Base-by-base conservation (phyloP, 2,329 filamentous ascomycete genomes). In the Fusarium sulawesiense region DNA sequence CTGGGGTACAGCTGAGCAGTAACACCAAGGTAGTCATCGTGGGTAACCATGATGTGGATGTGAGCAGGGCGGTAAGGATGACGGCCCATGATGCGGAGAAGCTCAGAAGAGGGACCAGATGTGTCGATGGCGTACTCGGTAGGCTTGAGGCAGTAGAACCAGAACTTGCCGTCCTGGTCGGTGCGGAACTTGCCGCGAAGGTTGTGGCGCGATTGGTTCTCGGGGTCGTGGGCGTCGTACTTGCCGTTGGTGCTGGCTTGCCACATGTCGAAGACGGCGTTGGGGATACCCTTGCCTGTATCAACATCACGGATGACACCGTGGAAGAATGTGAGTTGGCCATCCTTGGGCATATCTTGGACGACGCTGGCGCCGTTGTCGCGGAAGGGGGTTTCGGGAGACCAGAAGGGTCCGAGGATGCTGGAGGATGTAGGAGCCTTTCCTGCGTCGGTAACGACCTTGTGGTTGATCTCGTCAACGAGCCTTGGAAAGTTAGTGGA, bases 371-470 rank as follows among this genome's bases (percentile, higher is more conserved):
- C 85, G 70, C 91, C 91, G 71, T 88, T 85, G 40, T 89, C 84
- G 47, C 91, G 88, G 87, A 92, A 92, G 32, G 91, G 91, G 3
- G 91, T 89, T 73, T 92, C 85, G 74, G 91, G 91, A 13, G 88
- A 91, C 91, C 91, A 93, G 85, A 93, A 93, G 70, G 91, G 91
- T 4, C 91, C 91, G 64, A 93, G 89, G 76, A 93, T 93, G 63
- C 91, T 87, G 66, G 90, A 91, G 5, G 90, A 92, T n/a, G 91
- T 93, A 48, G 91, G 90, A 64, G 86, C 83, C 66, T 87, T 81
- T 76, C 85, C 84, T 60, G 86, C 85, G 61, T 91, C 88, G 70
- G 88, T 87, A 76, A 89, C 82, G 78, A 89, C 83, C 77, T 86
- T 88, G 83, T 90, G 87, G 68, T 88, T 87, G 72, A 91, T 91